phyloP scores from a whole-genome alignment of 2,329 filamentous ascomycete species.

The Alternaria sp. region DNA sequence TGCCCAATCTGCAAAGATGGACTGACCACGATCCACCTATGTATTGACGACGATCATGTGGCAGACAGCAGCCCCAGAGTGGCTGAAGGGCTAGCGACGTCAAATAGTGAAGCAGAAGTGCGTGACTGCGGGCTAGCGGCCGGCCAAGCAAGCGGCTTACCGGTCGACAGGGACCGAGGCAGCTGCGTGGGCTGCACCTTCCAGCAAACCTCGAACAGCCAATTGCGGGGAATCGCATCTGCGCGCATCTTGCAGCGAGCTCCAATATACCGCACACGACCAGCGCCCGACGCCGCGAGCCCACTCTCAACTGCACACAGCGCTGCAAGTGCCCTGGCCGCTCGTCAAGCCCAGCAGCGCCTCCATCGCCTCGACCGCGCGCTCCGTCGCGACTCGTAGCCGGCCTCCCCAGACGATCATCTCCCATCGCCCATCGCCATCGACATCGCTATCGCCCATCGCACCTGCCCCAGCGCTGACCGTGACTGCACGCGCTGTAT shows the following conservation, averaged over 20 bases:
- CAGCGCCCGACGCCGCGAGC: conserved; percentile 13
- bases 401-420: conserved; percentile 4
- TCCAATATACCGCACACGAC: conserved; percentile 20
- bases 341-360: conserved; percentile 8
- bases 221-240: conserved; percentile 37
- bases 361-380: conserved; percentile 2
- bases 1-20: neutral
- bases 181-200: conserved; percentile 14
- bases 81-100: neutral
- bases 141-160: conserved; percentile 15
- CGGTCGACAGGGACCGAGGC: conserved; percentile 24
- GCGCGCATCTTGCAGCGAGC: conserved; percentile 22
- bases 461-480: conserved; percentile 15
- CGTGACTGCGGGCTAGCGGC: neutral
- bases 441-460: neutral
- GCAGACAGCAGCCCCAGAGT: neutral
- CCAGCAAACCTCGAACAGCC: conserved; percentile 29
- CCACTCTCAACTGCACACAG: conserved; percentile 3
- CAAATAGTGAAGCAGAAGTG: neutral
- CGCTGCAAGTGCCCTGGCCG: conserved; percentile 6
- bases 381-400: neutral
- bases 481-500: conserved; percentile 1
- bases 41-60: neutral
- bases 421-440: neutral
- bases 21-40: neutral